Evolutionary conservation across 352 stramenopile species (phyloP), one percentile per base, ranked within the genome.

Genomic region (Phytopythium litorale): DNA sequence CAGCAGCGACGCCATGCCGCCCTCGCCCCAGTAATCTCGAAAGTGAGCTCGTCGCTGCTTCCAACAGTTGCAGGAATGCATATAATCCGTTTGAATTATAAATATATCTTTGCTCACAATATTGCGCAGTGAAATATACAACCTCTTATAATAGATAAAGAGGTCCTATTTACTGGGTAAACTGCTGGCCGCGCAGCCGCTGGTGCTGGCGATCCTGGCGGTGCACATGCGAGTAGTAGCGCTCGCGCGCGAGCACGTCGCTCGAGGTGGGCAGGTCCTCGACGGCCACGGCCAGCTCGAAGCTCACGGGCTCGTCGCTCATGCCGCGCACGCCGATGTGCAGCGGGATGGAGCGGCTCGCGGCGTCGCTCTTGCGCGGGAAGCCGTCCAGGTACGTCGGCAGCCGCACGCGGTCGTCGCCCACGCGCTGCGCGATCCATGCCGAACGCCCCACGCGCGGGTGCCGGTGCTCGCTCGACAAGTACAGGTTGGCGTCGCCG

Each of bases 381-480:
- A 92, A 94, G 11, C 84, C 85, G 35, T 91, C 83, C 15, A 94
- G 64, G 53, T 92, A 94, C 55, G 85, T 94, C 59, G 69, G 87
- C 15, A 94, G 72, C 55, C 78, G 79, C 42, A 94, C 71, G 23
- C 71, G 60, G 33, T 91, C 83, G 60, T 77, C 72, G 42, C 81
- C 79, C 0, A 63, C 68, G 3, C 63, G 77, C 68, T 92, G 81
- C 5, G 82, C 66, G 66, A 94, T 90, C 84, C 84, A 94, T 45
- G 82, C 65, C 11, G 84, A 74, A 57, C 80, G 81, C 16, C 81
- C 84, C 62, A 81, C 68, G 56, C 70, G 79, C 37, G 85, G 85
- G 33, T 90, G 76, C 52, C 77, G 76, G 46, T 88, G 67, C 16
- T 89, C 75, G 56, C 83, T 85, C 37, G 83, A 89, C 30, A 92